Percentiles rank a stretch among this genome's conserved stretches.
Conservation (phyloP, 495 filamentous ascomycete species). For the Delitschia confertaspora region DNA sequence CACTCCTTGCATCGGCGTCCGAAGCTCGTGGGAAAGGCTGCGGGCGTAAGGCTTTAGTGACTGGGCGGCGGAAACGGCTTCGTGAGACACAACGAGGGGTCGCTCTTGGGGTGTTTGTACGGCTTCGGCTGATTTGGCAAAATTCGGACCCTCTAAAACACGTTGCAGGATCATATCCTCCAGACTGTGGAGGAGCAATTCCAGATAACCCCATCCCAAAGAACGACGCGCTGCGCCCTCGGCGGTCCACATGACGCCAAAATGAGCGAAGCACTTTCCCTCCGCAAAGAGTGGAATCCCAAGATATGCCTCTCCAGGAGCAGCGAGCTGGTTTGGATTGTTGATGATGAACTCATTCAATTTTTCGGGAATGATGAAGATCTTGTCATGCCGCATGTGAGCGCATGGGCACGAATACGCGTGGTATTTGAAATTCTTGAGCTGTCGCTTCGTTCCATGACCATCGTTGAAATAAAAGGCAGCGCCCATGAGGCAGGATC, state of each 20-base stretch:
- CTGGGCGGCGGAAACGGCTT: conserved; percentile 48
- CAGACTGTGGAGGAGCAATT: conserved; percentile 66
- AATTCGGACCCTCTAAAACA: conserved; percentile 44
- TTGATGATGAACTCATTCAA: conserved; percentile 50
- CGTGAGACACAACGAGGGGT: conserved; percentile 42
- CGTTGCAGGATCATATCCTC: conserved; percentile 61
- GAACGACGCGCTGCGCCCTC: conserved; percentile 49
- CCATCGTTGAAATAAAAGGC: conserved; percentile 65
- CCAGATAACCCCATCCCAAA: conserved; percentile 61
- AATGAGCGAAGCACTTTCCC: conserved; percentile 62
- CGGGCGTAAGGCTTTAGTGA: conserved; percentile 70
- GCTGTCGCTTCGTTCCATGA: conserved; percentile 41
- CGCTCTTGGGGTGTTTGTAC: conserved; percentile 30
- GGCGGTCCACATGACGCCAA: conserved; percentile 66
- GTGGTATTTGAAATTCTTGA: conserved; percentile 55
- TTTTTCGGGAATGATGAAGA: conserved; percentile 60
- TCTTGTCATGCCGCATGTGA: conserved; percentile 66
- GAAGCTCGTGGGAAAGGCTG: conserved; percentile 68
- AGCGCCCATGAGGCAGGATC: conserved; percentile 56
- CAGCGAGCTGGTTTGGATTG: conserved; percentile 53
- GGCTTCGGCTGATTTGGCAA: conserved; percentile 22
- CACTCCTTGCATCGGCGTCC: conserved; percentile 79
- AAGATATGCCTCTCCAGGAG: conserved; percentile 59
- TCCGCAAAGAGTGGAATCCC: conserved; percentile 63
- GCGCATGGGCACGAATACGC: conserved; percentile 56